phyloP scores from a whole-genome alignment of 208 protist species.

The Leishmania martiniquensis region DNA sequence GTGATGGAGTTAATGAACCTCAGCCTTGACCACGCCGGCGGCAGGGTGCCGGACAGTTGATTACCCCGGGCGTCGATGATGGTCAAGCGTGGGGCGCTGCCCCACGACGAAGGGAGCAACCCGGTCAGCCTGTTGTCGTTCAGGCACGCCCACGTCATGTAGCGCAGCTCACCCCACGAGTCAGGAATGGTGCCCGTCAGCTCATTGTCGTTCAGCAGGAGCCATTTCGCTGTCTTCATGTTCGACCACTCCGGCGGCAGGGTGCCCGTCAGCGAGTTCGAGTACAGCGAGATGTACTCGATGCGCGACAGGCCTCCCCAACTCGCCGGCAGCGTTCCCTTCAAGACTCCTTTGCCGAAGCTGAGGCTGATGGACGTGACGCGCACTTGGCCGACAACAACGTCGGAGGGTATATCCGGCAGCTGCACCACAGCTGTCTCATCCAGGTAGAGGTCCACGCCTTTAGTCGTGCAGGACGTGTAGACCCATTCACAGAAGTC shows the following conservation, averaged over 20 bases:
- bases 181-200: conserved; percentile 6
- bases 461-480: conserved; percentile 4
- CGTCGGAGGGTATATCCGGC: conserved; percentile 10
- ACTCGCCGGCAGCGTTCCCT: conserved; percentile 14
- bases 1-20: conserved; percentile 1
- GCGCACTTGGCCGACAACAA: not conserved
- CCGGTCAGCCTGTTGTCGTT: conserved; percentile 15
- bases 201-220: conserved; percentile 6
- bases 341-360: not conserved
- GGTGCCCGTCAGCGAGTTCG: conserved; percentile 14
- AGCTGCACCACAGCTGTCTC: conserved; percentile 6
- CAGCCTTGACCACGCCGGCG: not conserved
- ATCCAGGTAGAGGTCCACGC: conserved; percentile 6
- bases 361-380: conserved; percentile 10
- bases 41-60: conserved; percentile 1
- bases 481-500: conserved; percentile 26
- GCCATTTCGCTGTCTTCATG: conserved; percentile 11
- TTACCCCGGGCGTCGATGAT: conserved; percentile 6
- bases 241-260: conserved; percentile 15
- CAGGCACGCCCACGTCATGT: conserved; percentile 12
- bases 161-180: conserved; percentile 3
- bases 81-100: not conserved
- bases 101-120: conserved; percentile 13
- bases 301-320: conserved; percentile 2
- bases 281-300: not conserved